Evolutionary conservation across 2,329 filamentous ascomycete species (phyloP), one percentile per base, ranked within the genome.

Genomic region (Fonsecaea pugnacius): DNA sequence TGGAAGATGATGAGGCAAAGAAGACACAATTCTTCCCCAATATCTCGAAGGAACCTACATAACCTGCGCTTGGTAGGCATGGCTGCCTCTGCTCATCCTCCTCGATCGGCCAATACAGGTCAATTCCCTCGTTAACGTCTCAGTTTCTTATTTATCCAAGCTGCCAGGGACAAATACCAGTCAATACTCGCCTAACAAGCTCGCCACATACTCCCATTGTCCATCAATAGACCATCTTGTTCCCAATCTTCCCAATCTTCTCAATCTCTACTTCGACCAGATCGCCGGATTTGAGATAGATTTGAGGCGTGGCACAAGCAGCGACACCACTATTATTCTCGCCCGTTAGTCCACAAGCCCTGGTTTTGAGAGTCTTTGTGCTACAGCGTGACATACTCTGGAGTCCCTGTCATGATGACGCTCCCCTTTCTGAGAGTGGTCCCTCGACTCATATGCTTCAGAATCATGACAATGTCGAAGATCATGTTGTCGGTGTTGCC

Each of bases 361-460:
- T 38, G 4, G 36, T 16, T 12, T 38, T 16, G 1, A 5, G 4
- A 38, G 36, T 6, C 5, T 4, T 4, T 16, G 16, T 4, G 5
- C 5, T 0, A 38, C 14, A 38, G 36, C 2, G 36, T 1, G 36
- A 38, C 36, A 38, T 38, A 46, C 40, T 46, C 40, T 12, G 74
- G 74, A 1, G 79, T 79, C 7, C 78, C 77, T 0, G 76, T 78
- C 73, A 78, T 75, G 51, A 78, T 74, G 6, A 76, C 62, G 4
- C 74, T 77, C 9, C 75, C 76, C 40, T 68, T 69, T 54, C 72
- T 70, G 3, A 78, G 67, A 1, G 76, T 78, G 3, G 72, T 77
- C 9, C 77, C 76, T 54, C 74, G 72, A 7, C 73, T 76, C 7
- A 77, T 53, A 24, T 73, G 75, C 10, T 73, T 58, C 32, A 77